These are phyloP conservation scores for Trichoderma cornu-damae DNA, from an alignment of 2,329 filamentous ascomycete genomes.

Conservation along the genomic window DNA sequence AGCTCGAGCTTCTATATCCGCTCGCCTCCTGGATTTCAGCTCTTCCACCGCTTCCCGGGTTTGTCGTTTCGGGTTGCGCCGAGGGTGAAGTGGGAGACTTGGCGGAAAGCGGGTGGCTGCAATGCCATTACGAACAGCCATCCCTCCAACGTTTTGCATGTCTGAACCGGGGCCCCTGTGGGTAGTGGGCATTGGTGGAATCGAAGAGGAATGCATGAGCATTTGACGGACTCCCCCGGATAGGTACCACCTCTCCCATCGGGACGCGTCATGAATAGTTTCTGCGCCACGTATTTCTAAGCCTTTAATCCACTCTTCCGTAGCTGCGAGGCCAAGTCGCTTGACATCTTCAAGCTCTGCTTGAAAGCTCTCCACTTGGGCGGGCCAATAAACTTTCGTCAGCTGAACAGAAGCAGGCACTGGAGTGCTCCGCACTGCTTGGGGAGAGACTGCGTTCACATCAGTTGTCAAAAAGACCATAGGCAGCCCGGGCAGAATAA, in stretches of 20 bases:
- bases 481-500: slow-evolving; percentile 63
- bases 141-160: background rate
- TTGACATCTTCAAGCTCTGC: slow-evolving; percentile 59
- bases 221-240: slow-evolving; percentile 40
- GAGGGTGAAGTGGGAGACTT: background rate
- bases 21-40: slow-evolving; percentile 57
- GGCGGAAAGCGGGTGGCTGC: background rate
- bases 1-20: slow-evolving; percentile 68
- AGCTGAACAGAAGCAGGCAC: slow-evolving; percentile 46
- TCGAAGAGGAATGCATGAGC: slow-evolving; percentile 23
- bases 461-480: slow-evolving; percentile 61
- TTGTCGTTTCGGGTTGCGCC: slow-evolving; percentile 28
- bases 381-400: slow-evolving; percentile 60
- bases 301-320: slow-evolving; percentile 76
- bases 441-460: slow-evolving; percentile 54
- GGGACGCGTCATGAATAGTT: slow-evolving; percentile 54
- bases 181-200: background rate
- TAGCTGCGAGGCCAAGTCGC: slow-evolving; percentile 60
- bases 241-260: slow-evolving; percentile 70
- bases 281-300: slow-evolving; percentile 59
- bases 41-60: slow-evolving; percentile 59
- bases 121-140: too few relatives aligned
- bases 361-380: slow-evolving; percentile 58
- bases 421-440: slow-evolving; percentile 48
- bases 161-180: background rate